A percentile compares a stretch with the other conserved stretches of the same genome.
These are phyloP conservation scores for Neurospora discreta DNA, from an alignment of 495 filamentous ascomycete species.

Conservation along the genomic window DNA sequence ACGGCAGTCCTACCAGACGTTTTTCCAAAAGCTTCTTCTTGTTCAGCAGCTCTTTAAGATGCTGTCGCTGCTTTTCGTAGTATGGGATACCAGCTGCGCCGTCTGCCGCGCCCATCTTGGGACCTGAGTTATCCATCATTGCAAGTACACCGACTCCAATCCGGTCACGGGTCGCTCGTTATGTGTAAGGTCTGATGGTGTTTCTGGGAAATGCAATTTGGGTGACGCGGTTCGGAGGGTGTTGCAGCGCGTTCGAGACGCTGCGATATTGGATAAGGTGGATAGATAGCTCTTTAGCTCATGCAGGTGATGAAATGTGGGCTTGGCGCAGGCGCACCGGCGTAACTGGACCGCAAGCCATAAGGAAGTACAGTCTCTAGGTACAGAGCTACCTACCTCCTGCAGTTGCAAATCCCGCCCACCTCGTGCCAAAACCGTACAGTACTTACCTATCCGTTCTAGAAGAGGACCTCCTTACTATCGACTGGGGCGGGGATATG, in stretches of 20 bases:
- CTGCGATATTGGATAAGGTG: not conserved
- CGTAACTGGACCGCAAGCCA: not conserved
- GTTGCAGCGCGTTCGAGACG: not conserved
- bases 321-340: not conserved
- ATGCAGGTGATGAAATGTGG: not conserved
- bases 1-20: constrained; percentile 25
- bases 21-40: constrained; percentile 33
- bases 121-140: constrained; percentile 46
- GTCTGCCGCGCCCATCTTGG: constrained; percentile 21
- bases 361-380: not conserved
- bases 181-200: not conserved
- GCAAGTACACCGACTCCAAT: not conserved
- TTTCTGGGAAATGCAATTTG: not conserved
- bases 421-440: no score
- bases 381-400: no score
- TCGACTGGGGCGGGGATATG: no score
- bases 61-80: constrained; percentile 40
- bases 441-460: no score
- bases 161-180: not conserved
- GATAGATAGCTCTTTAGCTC: not conserved
- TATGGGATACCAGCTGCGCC: constrained; percentile 33
- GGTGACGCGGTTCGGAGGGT: not conserved
- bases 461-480: no score
- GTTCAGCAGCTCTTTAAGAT: constrained; percentile 37
- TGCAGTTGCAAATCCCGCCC: no score